Base-by-base conservation (phyloP, 106 monocot species). In the Apostasia ramifera region DNA sequence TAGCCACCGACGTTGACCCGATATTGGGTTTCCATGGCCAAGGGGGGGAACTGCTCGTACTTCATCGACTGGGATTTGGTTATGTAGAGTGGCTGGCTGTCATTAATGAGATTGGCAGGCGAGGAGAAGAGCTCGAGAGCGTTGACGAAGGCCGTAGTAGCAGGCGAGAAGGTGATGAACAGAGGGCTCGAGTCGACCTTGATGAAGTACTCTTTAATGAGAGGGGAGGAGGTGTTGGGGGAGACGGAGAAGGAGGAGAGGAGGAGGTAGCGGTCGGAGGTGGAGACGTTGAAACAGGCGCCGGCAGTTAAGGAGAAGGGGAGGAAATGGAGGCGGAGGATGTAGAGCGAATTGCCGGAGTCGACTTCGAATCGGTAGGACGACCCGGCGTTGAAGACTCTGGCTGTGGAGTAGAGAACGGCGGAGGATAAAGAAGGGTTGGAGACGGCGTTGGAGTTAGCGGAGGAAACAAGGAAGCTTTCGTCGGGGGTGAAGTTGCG, bases 251-350 rank as follows among this genome's bases (percentile, higher is more conserved):
- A 77, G 72, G 59, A 7, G 71, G 61, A 6, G 26, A 83, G 78
- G 55, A 90, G 67, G 51, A 53, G 39, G 80, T 69, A 64, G 43
- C 53, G 51, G 71, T 75, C 57, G 57, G 54, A 51, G 47, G 84
- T 84, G 50, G 66, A 70, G 75, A 91, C 83, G 65, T 6, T 26
- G 81, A 84, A 87, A 40, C 12, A 15, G 61, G 84, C 81, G 57
- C 70, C 26, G 61, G 84, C 72, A 69, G 84, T 77, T 66, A 68
- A 56, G 46, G 26, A 0, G 51, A 82, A 77, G 51, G 84, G 72
- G 72, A 71, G 49, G 74, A 91, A 87, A 66, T 87, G 87, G 75
- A 87, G 84, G 72, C 91, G 84, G 75, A 87, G 67, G 60, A 86
- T 66, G 70, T 83, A 68, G 40, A 72, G 60, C 5, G 64, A 68